A percentile compares a stretch with the other conserved stretches of the same genome.
These are phyloP conservation scores for Russula dissimulans DNA, from an alignment of 768 basidiomycete species.

Conservation along the genomic window DNA sequence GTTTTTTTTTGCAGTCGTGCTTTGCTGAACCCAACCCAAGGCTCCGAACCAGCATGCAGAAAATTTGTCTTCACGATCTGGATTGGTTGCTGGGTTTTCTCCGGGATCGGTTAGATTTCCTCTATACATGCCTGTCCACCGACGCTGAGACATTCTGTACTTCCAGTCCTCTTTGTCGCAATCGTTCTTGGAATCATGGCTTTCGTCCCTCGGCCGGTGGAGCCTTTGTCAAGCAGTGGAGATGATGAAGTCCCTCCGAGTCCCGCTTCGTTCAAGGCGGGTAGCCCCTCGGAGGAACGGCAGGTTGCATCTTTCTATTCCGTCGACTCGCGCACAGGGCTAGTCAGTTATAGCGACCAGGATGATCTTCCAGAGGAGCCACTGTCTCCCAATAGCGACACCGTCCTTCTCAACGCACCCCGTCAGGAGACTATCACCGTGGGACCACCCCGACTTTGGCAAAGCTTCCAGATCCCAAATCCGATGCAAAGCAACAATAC, in stretches of 20 bases:
- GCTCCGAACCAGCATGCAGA: neutral
- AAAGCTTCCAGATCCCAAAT: neutral
- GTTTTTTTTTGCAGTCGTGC: neutral
- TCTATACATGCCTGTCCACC: neutral
- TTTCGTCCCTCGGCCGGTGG: conserved; percentile 7
- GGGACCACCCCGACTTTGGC: neutral
- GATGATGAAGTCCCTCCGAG: neutral
- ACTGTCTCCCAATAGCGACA: neutral
- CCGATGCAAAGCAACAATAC: neutral
- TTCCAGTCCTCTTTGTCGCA: conserved; percentile 6
- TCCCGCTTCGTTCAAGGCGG: conserved; percentile 2
- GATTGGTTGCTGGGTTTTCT: conserved; percentile 12
- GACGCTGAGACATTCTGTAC: neutral
- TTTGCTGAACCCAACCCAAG: neutral
- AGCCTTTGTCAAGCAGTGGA: neutral
- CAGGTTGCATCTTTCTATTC: neutral
- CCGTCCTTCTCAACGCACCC: neutral
- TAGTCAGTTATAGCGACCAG: neutral
- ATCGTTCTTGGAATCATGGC: conserved; percentile 8
- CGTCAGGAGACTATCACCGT: neutral
- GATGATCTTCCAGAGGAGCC: neutral
- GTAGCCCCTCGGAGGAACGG: neutral
- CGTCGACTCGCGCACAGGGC: conserved; percentile 4
- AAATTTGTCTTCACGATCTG: neutral
- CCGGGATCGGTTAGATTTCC: conserved; percentile 3